phyloP scores from a whole-genome alignment of 2,329 filamentous ascomycete species.

The Fragosphaeria purpurea region DNA sequence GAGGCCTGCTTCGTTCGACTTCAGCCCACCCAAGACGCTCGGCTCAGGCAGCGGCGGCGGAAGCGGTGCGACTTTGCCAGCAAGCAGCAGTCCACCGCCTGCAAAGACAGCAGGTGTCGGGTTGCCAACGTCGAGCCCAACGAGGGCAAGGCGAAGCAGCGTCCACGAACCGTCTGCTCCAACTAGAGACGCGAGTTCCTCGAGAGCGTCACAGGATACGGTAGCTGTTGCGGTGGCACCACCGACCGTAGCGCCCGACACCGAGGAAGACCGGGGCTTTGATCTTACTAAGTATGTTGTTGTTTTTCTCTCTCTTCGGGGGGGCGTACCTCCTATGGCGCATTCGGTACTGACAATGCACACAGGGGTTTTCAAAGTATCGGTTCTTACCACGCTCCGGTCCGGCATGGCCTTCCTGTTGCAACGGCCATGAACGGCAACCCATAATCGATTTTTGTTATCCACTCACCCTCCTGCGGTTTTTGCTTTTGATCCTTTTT shows the following conservation, averaged over 20 bases:
- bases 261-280: slow-evolving; percentile 44
- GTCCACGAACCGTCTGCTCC: slow-evolving; percentile 11
- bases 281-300: slow-evolving; percentile 46
- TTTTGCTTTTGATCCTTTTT: background rate
- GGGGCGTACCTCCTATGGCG: background rate
- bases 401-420: slow-evolving; percentile 35
- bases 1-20: slow-evolving; percentile 39
- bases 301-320: background rate
- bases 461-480: background rate
- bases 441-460: slow-evolving; percentile 2
- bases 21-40: slow-evolving; percentile 45
- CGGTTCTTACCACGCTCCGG: slow-evolving; percentile 49
- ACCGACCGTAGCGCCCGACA: slow-evolving; percentile 16
- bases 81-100: slow-evolving; percentile 51
- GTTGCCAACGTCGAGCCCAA: slow-evolving; percentile 44
- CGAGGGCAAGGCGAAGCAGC: slow-evolving; percentile 20
- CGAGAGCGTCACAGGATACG: slow-evolving; percentile 1
- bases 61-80: slow-evolving; percentile 26
- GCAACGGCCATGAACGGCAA: slow-evolving; percentile 29
- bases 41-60: slow-evolving; percentile 5
- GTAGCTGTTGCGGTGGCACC: background rate
- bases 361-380: slow-evolving; percentile 55
- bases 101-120: slow-evolving; percentile 26
- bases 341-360: slow-evolving; percentile 18
- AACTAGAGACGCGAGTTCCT: background rate